A percentile compares a stretch with the other conserved stretches of the same genome.
These are phyloP conservation scores for Yarrowia galli DNA, from an alignment of 1,139 yeast species.

Conservation along the genomic window DNA sequence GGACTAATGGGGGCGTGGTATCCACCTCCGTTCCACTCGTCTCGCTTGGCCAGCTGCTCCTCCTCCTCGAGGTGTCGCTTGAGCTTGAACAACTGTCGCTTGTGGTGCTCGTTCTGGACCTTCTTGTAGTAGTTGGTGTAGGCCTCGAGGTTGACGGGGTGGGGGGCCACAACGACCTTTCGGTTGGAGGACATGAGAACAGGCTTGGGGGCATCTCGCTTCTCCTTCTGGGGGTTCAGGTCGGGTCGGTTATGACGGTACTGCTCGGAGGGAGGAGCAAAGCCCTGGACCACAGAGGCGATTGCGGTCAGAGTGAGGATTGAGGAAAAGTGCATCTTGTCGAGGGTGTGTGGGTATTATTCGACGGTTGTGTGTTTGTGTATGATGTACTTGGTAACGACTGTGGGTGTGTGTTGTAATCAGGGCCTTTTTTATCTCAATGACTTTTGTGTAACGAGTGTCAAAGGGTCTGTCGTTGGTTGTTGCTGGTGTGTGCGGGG, in stretches of 20 bases:
- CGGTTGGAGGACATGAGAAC: slow-evolving; percentile 34
- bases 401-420: background rate
- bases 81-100: slow-evolving; percentile 35
- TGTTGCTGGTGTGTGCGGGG: too few species aligned
- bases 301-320: slow-evolving; percentile 28
- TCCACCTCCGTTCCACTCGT: slow-evolving; percentile 8
- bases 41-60: slow-evolving; percentile 30
- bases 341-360: slow-evolving; percentile 1
- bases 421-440: too few species aligned
- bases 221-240: background rate
- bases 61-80: slow-evolving; percentile 35
- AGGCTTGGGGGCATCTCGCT: slow-evolving; percentile 24
- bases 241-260: slow-evolving; percentile 31
- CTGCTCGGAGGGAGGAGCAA: slow-evolving; percentile 33
- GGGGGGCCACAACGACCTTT: slow-evolving; percentile 26
- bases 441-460: slow-evolving; percentile 4
- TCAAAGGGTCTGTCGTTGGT: background rate
- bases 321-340: slow-evolving; percentile 25
- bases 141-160: slow-evolving; percentile 37
- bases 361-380: background rate
- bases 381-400: slow-evolving; percentile 1
- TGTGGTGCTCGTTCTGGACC: slow-evolving; percentile 38
- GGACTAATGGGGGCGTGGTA: slow-evolving; percentile 26
- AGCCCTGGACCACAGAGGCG: slow-evolving; percentile 34
- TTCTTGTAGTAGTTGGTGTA: slow-evolving; percentile 37